phyloP scores from a whole-genome alignment of 176 grass and related monocot genomes.

The Phoenix roebelenii region DNA sequence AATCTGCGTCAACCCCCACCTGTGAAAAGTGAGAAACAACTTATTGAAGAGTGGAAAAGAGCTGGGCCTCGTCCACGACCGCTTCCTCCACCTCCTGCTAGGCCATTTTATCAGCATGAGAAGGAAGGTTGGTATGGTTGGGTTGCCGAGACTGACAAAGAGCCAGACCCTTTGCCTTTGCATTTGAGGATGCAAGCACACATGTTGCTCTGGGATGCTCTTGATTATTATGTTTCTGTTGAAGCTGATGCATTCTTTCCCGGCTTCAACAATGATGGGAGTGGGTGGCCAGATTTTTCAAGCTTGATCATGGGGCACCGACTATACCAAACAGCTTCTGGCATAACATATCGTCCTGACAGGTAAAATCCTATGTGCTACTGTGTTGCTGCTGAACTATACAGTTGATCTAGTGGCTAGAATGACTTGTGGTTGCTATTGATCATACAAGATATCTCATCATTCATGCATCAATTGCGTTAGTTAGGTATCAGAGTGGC shows the following conservation, averaged over 20 bases:
- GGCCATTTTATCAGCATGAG: constrained; percentile 89
- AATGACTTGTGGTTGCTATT: too few relatives aligned
- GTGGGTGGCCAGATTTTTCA: constrained; percentile 69
- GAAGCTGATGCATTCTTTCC: constrained; percentile 97
- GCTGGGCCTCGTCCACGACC: constrained; percentile 79
- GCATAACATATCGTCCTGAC: constrained; percentile 82
- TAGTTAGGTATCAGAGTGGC: too few relatives aligned
- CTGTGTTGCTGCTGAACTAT: constrained; percentile 6
- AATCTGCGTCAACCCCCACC: constrained; percentile 46
- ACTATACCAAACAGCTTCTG: constrained; percentile 56
- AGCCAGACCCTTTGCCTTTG: constrained; percentile 47
- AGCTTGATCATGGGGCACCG: constrained; percentile 95
- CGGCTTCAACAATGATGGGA: constrained; percentile 80
- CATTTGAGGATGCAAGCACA: constrained; percentile 73
- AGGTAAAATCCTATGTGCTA: constrained; percentile 37
- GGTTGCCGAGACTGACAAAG: constrained; percentile 71
- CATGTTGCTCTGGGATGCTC: constrained; percentile 82
- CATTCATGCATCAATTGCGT: too few relatives aligned
- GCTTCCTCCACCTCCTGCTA: constrained; percentile 78
- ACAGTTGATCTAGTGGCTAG: too few relatives aligned
- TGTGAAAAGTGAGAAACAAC: constrained; percentile 54
- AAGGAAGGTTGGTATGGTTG: constrained; percentile 99
- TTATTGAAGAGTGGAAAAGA: constrained; percentile 83
- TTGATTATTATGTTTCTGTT: constrained; percentile 91
- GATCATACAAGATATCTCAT: not conserved